Base-by-base conservation (phyloP, 139 green algal species). In the Nannochloris sp. region DNA sequence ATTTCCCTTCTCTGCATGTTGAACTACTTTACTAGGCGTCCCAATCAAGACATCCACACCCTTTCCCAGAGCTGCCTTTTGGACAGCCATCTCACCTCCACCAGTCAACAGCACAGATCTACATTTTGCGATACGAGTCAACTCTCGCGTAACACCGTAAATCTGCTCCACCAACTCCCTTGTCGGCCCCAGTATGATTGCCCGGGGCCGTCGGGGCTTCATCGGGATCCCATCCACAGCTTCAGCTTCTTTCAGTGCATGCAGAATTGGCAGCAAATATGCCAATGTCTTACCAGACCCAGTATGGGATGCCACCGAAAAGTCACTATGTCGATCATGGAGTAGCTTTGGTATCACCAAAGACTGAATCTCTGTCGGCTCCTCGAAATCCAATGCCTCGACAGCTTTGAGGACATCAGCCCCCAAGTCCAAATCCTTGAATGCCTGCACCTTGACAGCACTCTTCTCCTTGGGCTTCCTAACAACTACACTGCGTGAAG, bases 81-180 rank as follows among this genome's bases (percentile, higher is more conserved):
- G 87, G 62, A 72, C 33, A 13, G 49, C 67, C 51, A 73, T 56
- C 12, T 67, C 69, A 33, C 73, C 59, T 10, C 59, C 72, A 76
- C 29, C 88, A 59, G 33, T 76, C 68, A 14, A 67, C 69, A 5
- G 81, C 87, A 20, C 88, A 53, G 60, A 43, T 37, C 60, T 56
- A 67, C 97, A 93, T 66, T 91, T 90, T 25, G 83, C 87, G 56
- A 71, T 56, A 63, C 97, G 91, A 55, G 67, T 77, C 48, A 97
- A 71, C 4, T 72, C 80, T 72, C 95, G 96, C 49, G 86, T 79
- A 33, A 97, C 87, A 11, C 36, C 28, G 5, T 83, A 70, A 30
- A 96, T 91, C 77, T 96, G 91, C 16, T 96, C 86, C 6, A 87
- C 87, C 43, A 97, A 85, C 76, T 97, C 91, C 2, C 84, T 79